A percentile compares a stretch with the other conserved stretches of the same genome.
These are phyloP conservation scores for Citrullus amarus DNA, from an alignment of 306 rosid genomes.

Conservation along the genomic window DNA sequence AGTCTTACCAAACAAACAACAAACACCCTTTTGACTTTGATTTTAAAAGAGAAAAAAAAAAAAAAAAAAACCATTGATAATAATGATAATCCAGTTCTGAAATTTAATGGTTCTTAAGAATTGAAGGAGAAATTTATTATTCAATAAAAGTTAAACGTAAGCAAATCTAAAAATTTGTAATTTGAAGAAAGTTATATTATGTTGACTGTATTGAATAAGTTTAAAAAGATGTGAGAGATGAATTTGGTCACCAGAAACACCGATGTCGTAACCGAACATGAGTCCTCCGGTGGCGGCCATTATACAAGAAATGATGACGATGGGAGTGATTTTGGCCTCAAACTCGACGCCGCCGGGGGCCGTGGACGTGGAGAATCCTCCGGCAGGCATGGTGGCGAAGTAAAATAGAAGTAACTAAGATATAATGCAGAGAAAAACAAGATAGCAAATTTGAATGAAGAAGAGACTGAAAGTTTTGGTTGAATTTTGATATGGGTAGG, in stretches of 20 bases:
- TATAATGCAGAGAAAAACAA: background rate
- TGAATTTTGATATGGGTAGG: background rate
- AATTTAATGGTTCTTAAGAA: background rate
- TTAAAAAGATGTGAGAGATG: too few species aligned
- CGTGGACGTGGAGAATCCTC: constrained; percentile 18
- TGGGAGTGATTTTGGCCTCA: constrained; percentile 81
- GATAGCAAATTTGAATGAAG: background rate
- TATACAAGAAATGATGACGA: constrained; percentile 64
- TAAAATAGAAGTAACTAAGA: background rate
- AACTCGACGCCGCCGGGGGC: constrained; percentile 18
- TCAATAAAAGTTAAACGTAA: too few species aligned
- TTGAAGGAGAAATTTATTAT: too few species aligned
- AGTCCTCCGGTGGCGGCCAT: constrained; percentile 95
- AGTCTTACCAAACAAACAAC: background rate
- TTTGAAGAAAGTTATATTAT: too few species aligned
- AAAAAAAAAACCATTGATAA: background rate
- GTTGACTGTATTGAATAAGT: too few species aligned
- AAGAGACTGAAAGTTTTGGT: background rate
- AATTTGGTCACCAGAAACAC: constrained; percentile 53
- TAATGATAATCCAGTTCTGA: background rate
- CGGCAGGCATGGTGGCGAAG: constrained; percentile 9
- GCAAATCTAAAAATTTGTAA: too few species aligned
- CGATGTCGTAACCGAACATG: constrained; percentile 79
- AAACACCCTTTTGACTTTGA: background rate
- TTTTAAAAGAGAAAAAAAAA: too few species aligned